Evolutionary conservation across 2,329 filamentous ascomycete genomes (phyloP).

Genomic region (Diaporthe ampelina): DNA sequence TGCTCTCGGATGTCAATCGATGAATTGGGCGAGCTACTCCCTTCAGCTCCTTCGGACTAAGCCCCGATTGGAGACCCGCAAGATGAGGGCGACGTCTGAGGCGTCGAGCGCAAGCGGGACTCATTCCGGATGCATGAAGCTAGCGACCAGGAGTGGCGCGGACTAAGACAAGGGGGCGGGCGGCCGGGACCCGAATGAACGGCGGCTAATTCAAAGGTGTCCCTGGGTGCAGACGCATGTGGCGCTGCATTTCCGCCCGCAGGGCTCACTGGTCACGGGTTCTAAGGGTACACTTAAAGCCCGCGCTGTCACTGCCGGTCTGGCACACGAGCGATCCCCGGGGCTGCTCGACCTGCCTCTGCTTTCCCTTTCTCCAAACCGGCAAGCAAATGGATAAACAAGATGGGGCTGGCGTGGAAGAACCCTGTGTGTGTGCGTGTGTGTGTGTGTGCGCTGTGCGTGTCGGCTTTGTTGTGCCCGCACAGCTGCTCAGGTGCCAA

Average conservation of each 20-base stretch:
- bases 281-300: background rate
- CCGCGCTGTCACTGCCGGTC: background rate
- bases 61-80: no score
- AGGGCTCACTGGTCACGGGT: background rate
- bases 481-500: no score
- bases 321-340: background rate
- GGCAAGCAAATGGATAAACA: no score
- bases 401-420: no score
- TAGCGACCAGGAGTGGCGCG: slow-evolving; percentile 19
- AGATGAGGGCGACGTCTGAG: background rate
- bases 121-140: slow-evolving; percentile 9
- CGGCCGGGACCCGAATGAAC: background rate
- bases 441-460: no score
- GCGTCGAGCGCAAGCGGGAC: background rate
- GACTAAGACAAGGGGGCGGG: background rate
- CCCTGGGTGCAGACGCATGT: background rate
- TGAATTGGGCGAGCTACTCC: background rate
- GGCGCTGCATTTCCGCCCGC: slow-evolving; percentile 3
- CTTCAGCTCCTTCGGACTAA: background rate
- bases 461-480: no score
- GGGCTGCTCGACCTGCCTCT: no score
- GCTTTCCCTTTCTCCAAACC: no score
- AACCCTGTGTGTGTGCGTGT: no score
- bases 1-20: background rate
- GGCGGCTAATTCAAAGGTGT: slow-evolving; percentile 9